phyloP scores from a whole-genome alignment of 805 yeast species.

The Diddensiella caesifluorescens region DNA sequence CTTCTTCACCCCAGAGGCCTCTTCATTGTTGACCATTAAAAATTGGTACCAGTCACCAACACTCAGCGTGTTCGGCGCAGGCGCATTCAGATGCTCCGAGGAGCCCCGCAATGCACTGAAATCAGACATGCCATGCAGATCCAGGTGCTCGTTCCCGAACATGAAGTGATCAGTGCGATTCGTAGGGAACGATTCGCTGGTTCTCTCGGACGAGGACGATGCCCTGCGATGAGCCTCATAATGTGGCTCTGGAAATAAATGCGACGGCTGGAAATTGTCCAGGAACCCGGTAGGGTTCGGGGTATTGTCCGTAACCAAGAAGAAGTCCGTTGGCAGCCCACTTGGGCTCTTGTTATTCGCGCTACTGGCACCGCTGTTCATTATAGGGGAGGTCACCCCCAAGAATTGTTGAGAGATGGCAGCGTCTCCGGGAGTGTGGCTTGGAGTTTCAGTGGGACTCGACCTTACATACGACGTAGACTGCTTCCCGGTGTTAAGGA shows the following conservation, averaged over 20 bases:
- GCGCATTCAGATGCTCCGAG: conserved; percentile 14
- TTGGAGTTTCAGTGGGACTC: conserved; percentile 1
- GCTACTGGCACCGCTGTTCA: neutral
- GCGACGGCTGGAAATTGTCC: conserved; percentile 53
- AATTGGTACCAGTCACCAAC: conserved; percentile 39
- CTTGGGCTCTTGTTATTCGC: neutral
- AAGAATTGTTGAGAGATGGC: neutral
- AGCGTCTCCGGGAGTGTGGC: conserved; percentile 1
- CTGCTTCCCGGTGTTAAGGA: neutral
- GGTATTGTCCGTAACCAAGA: conserved; percentile 30
- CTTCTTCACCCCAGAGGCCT: too few relatives aligned
- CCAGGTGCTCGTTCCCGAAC: neutral
- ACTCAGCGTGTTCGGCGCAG: conserved; percentile 31
- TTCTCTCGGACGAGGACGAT: conserved; percentile 7
- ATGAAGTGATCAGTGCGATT: too few relatives aligned
- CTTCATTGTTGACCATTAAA: conserved; percentile 26
- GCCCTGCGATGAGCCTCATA: neutral
- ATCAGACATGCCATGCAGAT: neutral
- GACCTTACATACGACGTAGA: conserved; percentile 1
- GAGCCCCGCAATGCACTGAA: conserved; percentile 12
- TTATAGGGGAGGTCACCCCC: conserved; percentile 1
- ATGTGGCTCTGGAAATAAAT: conserved; percentile 42
- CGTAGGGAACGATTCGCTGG: too few relatives aligned
- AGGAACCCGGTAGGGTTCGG: conserved; percentile 32
- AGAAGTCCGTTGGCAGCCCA: conserved; percentile 27